Evolutionary conservation across 2,329 filamentous ascomycete species (phyloP).

Genomic region (Colletotrichum tofieldiae): DNA sequence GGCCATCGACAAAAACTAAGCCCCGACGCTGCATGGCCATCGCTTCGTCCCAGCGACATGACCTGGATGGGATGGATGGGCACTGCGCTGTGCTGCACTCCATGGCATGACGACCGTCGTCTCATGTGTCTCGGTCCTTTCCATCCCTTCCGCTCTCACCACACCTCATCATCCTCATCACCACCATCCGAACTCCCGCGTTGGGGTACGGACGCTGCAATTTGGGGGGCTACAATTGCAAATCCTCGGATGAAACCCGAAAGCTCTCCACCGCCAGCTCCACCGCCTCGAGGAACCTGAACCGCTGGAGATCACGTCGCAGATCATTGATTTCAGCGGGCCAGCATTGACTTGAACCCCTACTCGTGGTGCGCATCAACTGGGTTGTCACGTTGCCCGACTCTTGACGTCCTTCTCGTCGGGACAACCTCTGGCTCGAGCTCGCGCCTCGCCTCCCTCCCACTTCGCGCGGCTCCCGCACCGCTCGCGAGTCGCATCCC

Average conservation of each 20-base stretch:
- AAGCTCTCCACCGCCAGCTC: slow-evolving; percentile 9
- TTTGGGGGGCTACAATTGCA: slow-evolving; percentile 24
- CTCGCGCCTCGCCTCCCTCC: slow-evolving; percentile 8
- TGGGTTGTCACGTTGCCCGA: slow-evolving; percentile 4
- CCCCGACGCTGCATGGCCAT: neutral
- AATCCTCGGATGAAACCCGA: slow-evolving; percentile 40
- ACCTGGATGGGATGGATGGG: neutral
- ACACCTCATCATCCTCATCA: too few relatives aligned
- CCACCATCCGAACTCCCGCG: slow-evolving; percentile 20
- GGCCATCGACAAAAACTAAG: neutral
- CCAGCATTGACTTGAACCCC: slow-evolving; percentile 13
- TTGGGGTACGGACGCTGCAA: slow-evolving; percentile 6
- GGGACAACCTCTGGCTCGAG: slow-evolving; percentile 16
- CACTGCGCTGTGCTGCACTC: neutral
- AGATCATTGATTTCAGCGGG: slow-evolving; percentile 21
- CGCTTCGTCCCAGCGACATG: slow-evolving; percentile 3
- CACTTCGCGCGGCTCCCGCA: slow-evolving; percentile 13
- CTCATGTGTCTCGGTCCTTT: slow-evolving; percentile 29
- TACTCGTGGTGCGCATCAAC: neutral
- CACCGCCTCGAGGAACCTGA: slow-evolving; percentile 23
- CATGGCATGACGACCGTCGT: neutral
- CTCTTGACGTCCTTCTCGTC: slow-evolving; percentile 12
- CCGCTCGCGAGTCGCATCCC: slow-evolving; percentile 4
- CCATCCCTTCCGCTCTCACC: neutral
- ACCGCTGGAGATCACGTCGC: slow-evolving; percentile 27